These are phyloP conservation scores for Russula lepida DNA, from an alignment of 768 basidiomycete species.

Conservation along the genomic window DNA sequence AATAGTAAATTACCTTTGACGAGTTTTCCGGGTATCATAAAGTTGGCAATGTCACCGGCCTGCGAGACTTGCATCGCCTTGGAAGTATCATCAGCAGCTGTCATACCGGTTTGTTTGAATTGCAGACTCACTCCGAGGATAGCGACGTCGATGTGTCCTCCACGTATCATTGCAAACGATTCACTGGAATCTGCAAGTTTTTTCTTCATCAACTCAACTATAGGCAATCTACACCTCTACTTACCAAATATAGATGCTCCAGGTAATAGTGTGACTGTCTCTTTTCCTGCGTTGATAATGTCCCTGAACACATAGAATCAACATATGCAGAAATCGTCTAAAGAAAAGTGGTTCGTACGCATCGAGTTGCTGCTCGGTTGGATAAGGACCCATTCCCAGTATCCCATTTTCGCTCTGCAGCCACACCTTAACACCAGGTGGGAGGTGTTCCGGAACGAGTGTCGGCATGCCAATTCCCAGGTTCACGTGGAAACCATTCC, in stretches of 20 bases:
- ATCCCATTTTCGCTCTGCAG: conserved; percentile 89
- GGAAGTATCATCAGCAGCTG: not conserved
- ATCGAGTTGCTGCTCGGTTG: conserved; percentile 69
- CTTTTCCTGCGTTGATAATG: conserved; percentile 91
- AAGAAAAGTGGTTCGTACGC: conserved; percentile 42
- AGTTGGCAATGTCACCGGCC: conserved; percentile 91
- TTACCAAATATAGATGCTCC: conserved; percentile 86
- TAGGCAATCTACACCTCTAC: conserved; percentile 22
- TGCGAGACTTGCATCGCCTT: conserved; percentile 95
- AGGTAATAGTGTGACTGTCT: conserved; percentile 86
- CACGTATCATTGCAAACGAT: conserved; percentile 96
- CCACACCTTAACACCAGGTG: conserved; percentile 73
- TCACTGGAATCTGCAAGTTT: conserved; percentile 70
- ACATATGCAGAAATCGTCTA: not conserved
- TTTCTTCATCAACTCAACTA: not conserved
- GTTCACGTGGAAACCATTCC: conserved; percentile 83
- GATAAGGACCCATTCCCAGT: conserved; percentile 86
- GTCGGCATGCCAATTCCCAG: conserved; percentile 90
- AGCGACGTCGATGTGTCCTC: conserved; percentile 89
- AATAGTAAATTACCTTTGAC: conserved; percentile 48
- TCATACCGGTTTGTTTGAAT: not conserved
- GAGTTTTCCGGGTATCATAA: conserved; percentile 96
- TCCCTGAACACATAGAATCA: conserved; percentile 42
- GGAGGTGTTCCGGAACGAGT: conserved; percentile 72
- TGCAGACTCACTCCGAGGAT: conserved; percentile 74